Evolutionary conservation across 148 eudicot genomes (phyloP), one percentile per base, ranked within the genome.

Genomic region (Linanthus parryae): DNA sequence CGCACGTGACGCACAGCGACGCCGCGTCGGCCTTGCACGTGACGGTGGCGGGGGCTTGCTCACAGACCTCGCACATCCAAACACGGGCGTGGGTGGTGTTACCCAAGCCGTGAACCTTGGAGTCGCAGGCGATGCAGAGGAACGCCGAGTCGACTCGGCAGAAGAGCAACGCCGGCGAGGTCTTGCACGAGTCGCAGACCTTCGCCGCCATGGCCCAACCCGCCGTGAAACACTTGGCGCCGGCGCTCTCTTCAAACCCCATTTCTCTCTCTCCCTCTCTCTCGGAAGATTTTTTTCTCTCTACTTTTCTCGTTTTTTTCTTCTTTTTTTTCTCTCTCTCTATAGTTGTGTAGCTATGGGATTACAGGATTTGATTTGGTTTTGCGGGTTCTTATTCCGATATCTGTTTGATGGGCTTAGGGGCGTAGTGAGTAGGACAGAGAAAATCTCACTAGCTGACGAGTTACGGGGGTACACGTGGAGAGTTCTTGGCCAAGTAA

Each of bases 11-110:
- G 47, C 88, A 82, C 26, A 82, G 76, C 14, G 74, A 67, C 0
- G 88, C 84, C 1, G 84, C 88, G 57, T 82, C 88, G 0, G 84
- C 88, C 46, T 82, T 82, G 57, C 88, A 82, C 2, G 83, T 72
- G 51, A 82, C 73, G 12, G 34, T 29, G 12, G 84, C 88, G 0
- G 88, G 88, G 0, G 83, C 73, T 0, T 74, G 76, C 58, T 82
- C 88, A 36, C 88, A 81, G 0, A 78, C 88, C 35, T 78, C 88
- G 42, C 67, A 71, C 62, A 80, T 58, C 92, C 79, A 90, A 2
- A 76, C 74, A 1, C 81, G 85, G 23, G 44, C 80, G 65, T 76
- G 92, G 23, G 72, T 66, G 3, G 76, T 58, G 0, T 51, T 67
- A 54, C 70, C 72, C 18, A 58, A 70, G 1, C 74, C 63, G 74